These are phyloP conservation scores for Wickerhamomyces tratensis DNA, from an alignment of 805 yeast species.

Conservation along the genomic window DNA sequence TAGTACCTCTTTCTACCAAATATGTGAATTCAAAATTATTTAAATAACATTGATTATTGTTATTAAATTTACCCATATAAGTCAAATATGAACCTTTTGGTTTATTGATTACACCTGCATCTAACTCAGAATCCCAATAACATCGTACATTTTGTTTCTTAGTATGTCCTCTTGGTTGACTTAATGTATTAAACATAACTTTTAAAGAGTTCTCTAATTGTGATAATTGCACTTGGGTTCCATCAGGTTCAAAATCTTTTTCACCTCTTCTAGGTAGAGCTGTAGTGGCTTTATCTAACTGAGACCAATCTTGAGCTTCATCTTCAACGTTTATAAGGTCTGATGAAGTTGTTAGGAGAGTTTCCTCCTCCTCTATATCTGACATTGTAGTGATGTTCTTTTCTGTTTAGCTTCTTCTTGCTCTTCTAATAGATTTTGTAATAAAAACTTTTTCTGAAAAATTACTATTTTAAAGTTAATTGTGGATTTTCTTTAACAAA, in stretches of 20 bases:
- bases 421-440: no score
- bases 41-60: slow-evolving; percentile 39
- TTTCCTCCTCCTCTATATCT: slow-evolving; percentile 10
- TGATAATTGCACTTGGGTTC: slow-evolving; percentile 41
- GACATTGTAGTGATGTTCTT: background rate
- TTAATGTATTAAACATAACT: slow-evolving; percentile 66
- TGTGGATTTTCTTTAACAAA: no score
- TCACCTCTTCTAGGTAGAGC: slow-evolving; percentile 62
- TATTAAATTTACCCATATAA: slow-evolving; percentile 57
- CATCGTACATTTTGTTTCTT: slow-evolving; percentile 43
- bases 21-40: slow-evolving; percentile 64
- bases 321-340: slow-evolving; percentile 26
- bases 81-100: slow-evolving; percentile 68
- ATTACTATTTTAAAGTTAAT: no score
- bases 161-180: slow-evolving; percentile 34
- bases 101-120: slow-evolving; percentile 28
- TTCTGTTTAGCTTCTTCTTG: no score
- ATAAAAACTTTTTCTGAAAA: no score
- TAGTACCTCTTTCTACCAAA: slow-evolving; percentile 71
- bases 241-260: slow-evolving; percentile 82
- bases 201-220: slow-evolving; percentile 44
- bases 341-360: no score
- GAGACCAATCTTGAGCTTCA: slow-evolving; percentile 45
- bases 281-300: slow-evolving; percentile 18
- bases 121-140: slow-evolving; percentile 28